A percentile compares a stretch with the other conserved stretches of the same genome.
Evolutionary conservation across 1,284 basidiomycete species (phyloP).

Genomic region (Chondrostereum purpureum): DNA sequence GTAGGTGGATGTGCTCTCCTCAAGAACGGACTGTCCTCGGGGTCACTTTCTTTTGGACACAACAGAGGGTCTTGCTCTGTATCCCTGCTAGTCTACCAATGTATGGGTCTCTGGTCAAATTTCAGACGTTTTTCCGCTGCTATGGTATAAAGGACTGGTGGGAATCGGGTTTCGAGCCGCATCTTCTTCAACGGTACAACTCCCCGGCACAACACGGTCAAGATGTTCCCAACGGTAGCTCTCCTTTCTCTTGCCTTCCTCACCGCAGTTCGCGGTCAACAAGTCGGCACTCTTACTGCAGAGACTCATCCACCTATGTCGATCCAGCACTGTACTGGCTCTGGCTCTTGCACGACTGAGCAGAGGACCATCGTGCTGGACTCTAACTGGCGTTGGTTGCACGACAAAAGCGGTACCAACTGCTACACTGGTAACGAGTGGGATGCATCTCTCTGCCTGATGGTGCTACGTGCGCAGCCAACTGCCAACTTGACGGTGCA

Average conservation of each 20-base stretch:
- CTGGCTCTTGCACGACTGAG: constrained; percentile 25
- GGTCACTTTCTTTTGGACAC: not conserved
- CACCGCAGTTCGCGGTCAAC: constrained; percentile 27
- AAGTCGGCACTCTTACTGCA: constrained; percentile 28
- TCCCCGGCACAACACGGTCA: not conserved
- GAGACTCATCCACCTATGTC: constrained; percentile 31
- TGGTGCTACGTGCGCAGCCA: constrained; percentile 28
- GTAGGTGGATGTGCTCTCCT: not conserved
- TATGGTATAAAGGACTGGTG: not conserved
- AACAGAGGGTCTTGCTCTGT: not conserved
- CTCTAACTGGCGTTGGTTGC: constrained; percentile 44
- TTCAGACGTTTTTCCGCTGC: not conserved
- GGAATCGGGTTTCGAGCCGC: not conserved
- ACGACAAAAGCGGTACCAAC: constrained; percentile 32
- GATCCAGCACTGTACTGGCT: constrained; percentile 24
- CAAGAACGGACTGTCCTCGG: not conserved
- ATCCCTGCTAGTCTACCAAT: not conserved
- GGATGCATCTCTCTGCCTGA: constrained; percentile 30
- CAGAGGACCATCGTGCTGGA: constrained; percentile 33
- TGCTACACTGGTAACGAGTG: constrained; percentile 35
- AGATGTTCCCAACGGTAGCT: constrained; percentile 8
- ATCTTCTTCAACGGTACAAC: not conserved
- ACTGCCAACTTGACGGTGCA: constrained; percentile 36
- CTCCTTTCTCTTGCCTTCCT: constrained; percentile 18
- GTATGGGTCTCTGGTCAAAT: not conserved